phyloP scores from a whole-genome alignment of 441 rosid genomes.

The Brassica hybrid region DNA sequence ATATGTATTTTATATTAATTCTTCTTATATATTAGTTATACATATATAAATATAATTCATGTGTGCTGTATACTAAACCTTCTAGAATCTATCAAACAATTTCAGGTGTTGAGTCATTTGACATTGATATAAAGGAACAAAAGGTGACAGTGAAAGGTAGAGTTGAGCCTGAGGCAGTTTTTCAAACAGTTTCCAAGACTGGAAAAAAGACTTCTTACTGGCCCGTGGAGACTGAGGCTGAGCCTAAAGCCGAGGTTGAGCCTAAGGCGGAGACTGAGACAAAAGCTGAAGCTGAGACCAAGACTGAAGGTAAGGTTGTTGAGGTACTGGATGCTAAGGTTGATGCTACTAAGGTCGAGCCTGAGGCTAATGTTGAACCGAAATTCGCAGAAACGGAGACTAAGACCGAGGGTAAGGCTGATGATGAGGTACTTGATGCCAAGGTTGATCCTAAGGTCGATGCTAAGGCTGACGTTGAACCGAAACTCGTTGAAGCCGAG shows the following conservation, averaged over 20 bases:
- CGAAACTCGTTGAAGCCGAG: conserved; percentile 9
- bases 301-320: conserved; percentile 18
- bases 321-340: conserved; percentile 37
- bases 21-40: neutral
- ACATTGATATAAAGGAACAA: conserved; percentile 86
- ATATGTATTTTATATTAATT: neutral
- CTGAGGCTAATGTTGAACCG: conserved; percentile 11
- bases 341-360: conserved; percentile 26
- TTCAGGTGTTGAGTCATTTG: conserved; percentile 68
- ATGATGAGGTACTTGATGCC: conserved; percentile 3
- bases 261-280: conserved; percentile 30
- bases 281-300: conserved; percentile 2
- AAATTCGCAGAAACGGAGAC: neutral
- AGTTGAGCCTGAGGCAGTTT: conserved; percentile 86
- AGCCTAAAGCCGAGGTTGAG: conserved; percentile 28
- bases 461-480: conserved; percentile 5
- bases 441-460: conserved; percentile 30
- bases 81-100: neutral
- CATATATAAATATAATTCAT: neutral
- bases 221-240: conserved; percentile 54
- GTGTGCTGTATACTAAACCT: neutral
- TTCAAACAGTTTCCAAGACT: conserved; percentile 88
- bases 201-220: conserved; percentile 91
- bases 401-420: conserved; percentile 15
- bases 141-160: conserved; percentile 93